Conservation (phyloP, 768 basidiomycete species). For the Kwoniella mangroviensis region DNA sequence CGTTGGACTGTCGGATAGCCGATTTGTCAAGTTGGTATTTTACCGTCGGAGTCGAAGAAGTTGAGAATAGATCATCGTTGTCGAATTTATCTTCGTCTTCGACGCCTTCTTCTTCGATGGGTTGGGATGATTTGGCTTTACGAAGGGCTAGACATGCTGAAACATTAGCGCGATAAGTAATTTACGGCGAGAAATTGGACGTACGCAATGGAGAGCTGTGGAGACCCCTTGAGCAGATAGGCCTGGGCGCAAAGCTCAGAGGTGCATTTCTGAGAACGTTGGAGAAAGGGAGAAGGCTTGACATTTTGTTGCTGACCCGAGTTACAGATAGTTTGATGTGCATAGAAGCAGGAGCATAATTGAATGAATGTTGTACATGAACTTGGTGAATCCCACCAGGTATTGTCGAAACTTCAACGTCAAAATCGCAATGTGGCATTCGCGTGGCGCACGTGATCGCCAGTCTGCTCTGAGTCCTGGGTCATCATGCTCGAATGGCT, state of each 20-base stretch:
- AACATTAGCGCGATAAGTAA: neutral
- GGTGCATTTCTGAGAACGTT: neutral
- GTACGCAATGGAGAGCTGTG: neutral
- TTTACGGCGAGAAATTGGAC: neutral
- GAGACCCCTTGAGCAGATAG: neutral
- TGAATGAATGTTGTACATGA: neutral
- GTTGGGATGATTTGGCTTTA: conserved; percentile 3
- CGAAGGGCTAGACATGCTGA: conserved; percentile 5
- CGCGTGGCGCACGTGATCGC: neutral
- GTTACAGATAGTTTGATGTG: neutral
- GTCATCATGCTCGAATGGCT: conserved; percentile 20
- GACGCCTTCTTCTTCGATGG: conserved; percentile 15
- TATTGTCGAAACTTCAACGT: neutral
- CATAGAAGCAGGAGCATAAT: neutral
- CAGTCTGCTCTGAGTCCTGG: conserved; percentile 10
- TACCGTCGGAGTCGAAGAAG: neutral
- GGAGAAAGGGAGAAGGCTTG: neutral
- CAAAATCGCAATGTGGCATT: neutral
- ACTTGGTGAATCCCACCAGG: neutral
- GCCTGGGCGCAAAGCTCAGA: neutral
- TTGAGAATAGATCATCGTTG: conserved; percentile 26
- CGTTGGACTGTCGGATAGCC: conserved; percentile 18
- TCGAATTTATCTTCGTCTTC: conserved; percentile 10
- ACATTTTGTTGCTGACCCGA: neutral
- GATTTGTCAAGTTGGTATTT: conserved; percentile 20